Conservation (phyloP, 257 asterid species). For the Solanum sparsipilum region DNA sequence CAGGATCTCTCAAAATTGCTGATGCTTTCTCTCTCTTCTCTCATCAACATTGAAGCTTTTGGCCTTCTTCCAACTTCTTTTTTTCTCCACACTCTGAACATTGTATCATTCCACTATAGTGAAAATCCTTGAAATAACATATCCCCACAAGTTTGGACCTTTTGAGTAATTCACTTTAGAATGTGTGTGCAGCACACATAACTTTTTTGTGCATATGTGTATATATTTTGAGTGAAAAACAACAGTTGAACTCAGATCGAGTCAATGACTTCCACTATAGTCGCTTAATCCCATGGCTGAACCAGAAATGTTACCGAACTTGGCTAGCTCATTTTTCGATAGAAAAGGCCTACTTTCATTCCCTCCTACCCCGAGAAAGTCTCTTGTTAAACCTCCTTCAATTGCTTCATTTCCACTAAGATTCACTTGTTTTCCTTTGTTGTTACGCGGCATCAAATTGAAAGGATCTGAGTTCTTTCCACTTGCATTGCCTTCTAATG, state of each 20-base stretch:
- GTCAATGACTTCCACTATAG: background rate
- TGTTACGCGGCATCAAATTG: background rate
- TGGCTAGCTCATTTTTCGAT: background rate
- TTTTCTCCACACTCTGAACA: background rate
- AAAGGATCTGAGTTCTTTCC: background rate
- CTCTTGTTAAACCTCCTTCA: constrained; percentile 2
- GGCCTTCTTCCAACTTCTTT: background rate
- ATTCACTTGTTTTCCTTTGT: constrained; percentile 6
- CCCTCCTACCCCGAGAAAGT: constrained; percentile 4
- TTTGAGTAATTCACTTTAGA: background rate
- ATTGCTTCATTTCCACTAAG: background rate
- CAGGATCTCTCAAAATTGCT: background rate
- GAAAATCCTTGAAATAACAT: background rate
- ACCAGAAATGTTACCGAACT: background rate
- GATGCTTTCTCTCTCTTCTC: background rate
- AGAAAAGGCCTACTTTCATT: background rate
- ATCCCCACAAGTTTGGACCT: background rate
- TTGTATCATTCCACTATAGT: background rate
- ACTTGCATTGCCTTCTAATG: background rate
- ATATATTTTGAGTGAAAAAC: background rate
- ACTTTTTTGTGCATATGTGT: background rate
- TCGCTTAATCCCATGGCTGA: background rate
- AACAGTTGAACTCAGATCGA: background rate
- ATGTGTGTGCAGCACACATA: background rate
- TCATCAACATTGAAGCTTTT: background rate